Evolutionary conservation across 2,329 filamentous ascomycete genomes (phyloP).

Genomic region (Botrytis galanthina): DNA sequence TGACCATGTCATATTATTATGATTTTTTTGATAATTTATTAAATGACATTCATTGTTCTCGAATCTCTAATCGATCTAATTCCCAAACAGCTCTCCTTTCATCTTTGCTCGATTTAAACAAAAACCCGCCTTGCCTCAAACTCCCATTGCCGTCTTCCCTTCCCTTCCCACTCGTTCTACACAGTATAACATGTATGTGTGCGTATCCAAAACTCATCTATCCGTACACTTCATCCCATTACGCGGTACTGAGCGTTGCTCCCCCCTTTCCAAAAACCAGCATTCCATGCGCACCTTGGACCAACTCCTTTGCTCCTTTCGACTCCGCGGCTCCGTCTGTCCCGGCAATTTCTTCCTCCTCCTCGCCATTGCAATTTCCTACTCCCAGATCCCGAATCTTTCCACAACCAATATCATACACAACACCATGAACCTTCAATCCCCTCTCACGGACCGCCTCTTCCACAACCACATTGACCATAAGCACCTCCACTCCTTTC

Average conservation of each 20-base stretch:
- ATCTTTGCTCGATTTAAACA: not conserved
- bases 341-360: constrained; percentile 39
- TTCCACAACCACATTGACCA: constrained; percentile 66
- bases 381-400: constrained; percentile 49
- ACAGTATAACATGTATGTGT: not conserved
- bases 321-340: constrained; percentile 20
- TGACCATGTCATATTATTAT: not conserved
- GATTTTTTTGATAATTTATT: not conserved
- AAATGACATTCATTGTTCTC: not conserved
- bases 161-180: not conserved
- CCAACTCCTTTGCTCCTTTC: constrained; percentile 23
- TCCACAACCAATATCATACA: constrained; percentile 63
- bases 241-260: constrained; percentile 39
- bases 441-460: constrained; percentile 69
- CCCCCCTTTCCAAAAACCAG: constrained; percentile 49
- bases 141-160: constrained; percentile 7
- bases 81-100: not conserved
- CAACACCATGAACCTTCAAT: constrained; percentile 71
- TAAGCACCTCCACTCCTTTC: constrained; percentile 63
- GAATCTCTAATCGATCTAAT: not conserved
- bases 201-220: constrained; percentile 23
- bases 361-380: constrained; percentile 37
- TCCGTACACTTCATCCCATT: constrained; percentile 28
- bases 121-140: not conserved
- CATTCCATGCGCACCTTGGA: constrained; percentile 48